These are phyloP conservation scores for Colletotrichum karsti DNA, from an alignment of 2,329 filamentous ascomycete species.

Conservation along the genomic window DNA sequence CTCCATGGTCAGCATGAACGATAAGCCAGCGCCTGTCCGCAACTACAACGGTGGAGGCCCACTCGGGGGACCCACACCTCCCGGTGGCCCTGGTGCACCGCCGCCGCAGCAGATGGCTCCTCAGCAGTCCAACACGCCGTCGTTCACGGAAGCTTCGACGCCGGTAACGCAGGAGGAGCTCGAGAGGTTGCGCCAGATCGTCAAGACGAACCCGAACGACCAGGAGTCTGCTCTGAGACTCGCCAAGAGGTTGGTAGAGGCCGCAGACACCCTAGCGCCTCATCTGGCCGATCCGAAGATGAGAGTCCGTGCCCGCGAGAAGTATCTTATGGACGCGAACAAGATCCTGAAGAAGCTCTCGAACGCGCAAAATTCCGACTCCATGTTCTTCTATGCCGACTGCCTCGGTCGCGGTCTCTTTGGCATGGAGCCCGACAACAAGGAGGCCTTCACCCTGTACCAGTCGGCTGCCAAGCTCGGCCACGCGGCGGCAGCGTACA, in stretches of 20 bases:
- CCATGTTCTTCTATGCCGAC: conserved; percentile 94
- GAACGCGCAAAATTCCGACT: conserved; percentile 76
- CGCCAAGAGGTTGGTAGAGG: conserved; percentile 87
- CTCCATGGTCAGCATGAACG: conserved; percentile 62
- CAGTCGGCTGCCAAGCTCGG: conserved; percentile 92
- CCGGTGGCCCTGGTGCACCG: conserved; percentile 40
- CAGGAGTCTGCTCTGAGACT: conserved; percentile 75
- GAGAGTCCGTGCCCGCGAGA: conserved; percentile 79
- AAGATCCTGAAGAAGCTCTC: conserved; percentile 92
- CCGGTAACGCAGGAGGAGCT: conserved; percentile 84
- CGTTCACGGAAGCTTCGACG: conserved; percentile 29
- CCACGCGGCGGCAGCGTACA: conserved; percentile 87
- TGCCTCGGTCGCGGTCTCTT: conserved; percentile 85
- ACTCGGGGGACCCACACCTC: conserved; percentile 53
- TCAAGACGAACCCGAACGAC: conserved; percentile 78
- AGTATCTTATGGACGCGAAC: conserved; percentile 84
- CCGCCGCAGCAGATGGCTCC: conserved; percentile 37
- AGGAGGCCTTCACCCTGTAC: conserved; percentile 93
- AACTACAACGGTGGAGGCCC: conserved; percentile 62
- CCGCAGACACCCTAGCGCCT: conserved; percentile 77
- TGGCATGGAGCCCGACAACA: conserved; percentile 82
- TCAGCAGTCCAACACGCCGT: conserved; percentile 33
- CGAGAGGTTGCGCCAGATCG: conserved; percentile 74
- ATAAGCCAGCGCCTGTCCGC: conserved; percentile 66
- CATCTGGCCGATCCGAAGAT: conserved; percentile 73